Percentiles rank a stretch among this genome's conserved stretches.
phyloP scores from a whole-genome alignment of 1,284 basidiomycete species.

The Earliella scabrosa region DNA sequence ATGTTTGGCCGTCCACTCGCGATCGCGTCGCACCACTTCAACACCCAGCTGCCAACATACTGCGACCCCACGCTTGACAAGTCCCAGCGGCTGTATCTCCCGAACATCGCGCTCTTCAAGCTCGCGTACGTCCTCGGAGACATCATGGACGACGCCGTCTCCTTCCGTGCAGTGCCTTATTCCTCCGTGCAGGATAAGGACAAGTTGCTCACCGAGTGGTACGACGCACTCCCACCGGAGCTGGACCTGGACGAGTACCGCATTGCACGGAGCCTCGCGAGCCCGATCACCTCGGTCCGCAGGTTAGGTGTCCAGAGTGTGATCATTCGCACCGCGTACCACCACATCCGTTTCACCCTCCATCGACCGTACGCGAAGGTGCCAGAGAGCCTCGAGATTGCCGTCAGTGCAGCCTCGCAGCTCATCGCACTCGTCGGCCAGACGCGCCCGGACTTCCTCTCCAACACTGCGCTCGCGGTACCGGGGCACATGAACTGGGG shows the following conservation, averaged over 20 bases:
- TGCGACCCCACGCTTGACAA: conserved; percentile 63
- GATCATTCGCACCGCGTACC: conserved; percentile 73
- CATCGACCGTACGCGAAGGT: conserved; percentile 76
- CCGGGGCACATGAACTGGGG: conserved; percentile 84
- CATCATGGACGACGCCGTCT: conserved; percentile 82
- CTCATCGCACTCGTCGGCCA: conserved; percentile 71
- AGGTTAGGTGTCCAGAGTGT: conserved; percentile 77
- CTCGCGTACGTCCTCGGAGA: conserved; percentile 78
- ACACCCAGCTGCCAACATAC: conserved; percentile 72
- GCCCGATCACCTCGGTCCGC: conserved; percentile 53
- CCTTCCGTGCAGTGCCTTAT: conserved; percentile 73
- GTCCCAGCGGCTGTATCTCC: conserved; percentile 64
- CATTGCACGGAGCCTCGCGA: conserved; percentile 69
- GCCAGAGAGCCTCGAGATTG: conserved; percentile 68
- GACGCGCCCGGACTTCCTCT: conserved; percentile 67
- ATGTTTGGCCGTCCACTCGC: conserved; percentile 79
- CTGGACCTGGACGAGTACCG: conserved; percentile 76
- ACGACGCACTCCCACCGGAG: conserved; percentile 71
- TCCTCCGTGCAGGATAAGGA: conserved; percentile 75
- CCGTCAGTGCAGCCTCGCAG: conserved; percentile 74
- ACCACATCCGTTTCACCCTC: conserved; percentile 81
- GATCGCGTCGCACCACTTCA: conserved; percentile 79
- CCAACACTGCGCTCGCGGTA: conserved; percentile 67
- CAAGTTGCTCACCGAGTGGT: conserved; percentile 67
- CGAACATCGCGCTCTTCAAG: conserved; percentile 75